Evolutionary conservation across 495 filamentous ascomycete species (phyloP).

Genomic region (Podospora sp.): DNA sequence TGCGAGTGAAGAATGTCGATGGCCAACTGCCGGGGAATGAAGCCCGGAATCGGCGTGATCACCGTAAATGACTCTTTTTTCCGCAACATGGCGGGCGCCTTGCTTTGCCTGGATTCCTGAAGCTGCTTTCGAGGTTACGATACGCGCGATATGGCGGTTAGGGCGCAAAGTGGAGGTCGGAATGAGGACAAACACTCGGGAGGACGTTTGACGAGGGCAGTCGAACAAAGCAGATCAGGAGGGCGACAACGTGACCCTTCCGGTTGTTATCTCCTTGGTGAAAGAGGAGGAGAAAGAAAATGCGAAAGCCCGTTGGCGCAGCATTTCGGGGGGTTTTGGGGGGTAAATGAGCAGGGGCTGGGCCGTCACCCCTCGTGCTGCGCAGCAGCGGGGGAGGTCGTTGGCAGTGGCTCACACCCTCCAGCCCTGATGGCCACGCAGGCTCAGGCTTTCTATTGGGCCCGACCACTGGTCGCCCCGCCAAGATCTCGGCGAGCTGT

Average conservation of each 20-base stretch:
- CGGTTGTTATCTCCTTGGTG: not conserved
- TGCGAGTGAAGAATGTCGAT: slow-evolving; percentile 58
- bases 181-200: not conserved
- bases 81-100: slow-evolving; percentile 43
- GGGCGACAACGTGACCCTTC: not conserved
- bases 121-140: not conserved
- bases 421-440: not conserved
- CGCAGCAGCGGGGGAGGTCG: slow-evolving; percentile 11
- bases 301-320: not conserved
- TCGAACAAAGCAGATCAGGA: not conserved
- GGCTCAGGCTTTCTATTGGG: slow-evolving; percentile 12
- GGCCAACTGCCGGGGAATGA: slow-evolving; percentile 51
- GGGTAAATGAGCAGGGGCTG: slow-evolving; percentile 21
- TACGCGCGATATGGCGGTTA: not conserved
- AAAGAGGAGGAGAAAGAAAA: slow-evolving; percentile 16
- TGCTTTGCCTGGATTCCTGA: not conserved
- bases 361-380: not conserved
- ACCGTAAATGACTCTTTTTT: slow-evolving; percentile 53
- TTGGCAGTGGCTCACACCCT: slow-evolving; percentile 10
- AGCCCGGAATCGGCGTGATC: slow-evolving; percentile 52
- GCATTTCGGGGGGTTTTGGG: not conserved
- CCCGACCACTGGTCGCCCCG: slow-evolving; percentile 9
- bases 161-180: not conserved
- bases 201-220: not conserved
- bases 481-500: slow-evolving; percentile 17